A percentile compares a stretch with the other conserved stretches of the same genome.
Conservation (phyloP, 179 eudicot species). For the Actinidia chinensis region DNA sequence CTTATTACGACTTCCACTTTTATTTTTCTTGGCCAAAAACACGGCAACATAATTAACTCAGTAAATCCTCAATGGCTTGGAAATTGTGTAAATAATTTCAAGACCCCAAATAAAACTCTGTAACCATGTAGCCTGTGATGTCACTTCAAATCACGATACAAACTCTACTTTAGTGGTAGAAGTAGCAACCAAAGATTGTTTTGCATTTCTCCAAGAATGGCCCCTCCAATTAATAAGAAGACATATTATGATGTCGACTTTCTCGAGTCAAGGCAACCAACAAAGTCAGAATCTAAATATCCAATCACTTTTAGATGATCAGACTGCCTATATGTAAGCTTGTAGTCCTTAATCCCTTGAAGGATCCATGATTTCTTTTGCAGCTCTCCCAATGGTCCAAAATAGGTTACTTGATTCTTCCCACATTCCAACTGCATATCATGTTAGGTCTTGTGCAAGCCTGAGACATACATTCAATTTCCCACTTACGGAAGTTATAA, state of each 20-base stretch:
- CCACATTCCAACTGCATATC: no score
- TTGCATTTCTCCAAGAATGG: background rate
- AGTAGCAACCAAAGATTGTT: no score
- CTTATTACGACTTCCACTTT: no score
- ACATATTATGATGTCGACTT: background rate
- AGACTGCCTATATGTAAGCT: background rate
- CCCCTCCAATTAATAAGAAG: background rate
- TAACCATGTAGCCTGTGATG: no score
- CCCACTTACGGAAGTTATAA: background rate
- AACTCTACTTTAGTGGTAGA: no score
- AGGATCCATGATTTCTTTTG: background rate
- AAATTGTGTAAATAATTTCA: no score
- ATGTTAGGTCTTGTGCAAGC: background rate
- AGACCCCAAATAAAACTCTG: no score
- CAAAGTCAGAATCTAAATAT: background rate
- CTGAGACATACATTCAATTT: background rate
- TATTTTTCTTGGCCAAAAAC: no score
- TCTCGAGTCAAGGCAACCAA: background rate
- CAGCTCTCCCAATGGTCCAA: background rate
- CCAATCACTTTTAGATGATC: background rate
- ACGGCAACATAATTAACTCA: no score
- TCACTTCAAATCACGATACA: no score
- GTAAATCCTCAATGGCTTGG: no score
- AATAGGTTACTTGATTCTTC: background rate
- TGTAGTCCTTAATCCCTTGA: no score